A percentile compares a stretch with the other conserved stretches of the same genome.
phyloP scores from a whole-genome alignment of 768 basidiomycete genomes.

The Ephemerocybe angulata region DNA sequence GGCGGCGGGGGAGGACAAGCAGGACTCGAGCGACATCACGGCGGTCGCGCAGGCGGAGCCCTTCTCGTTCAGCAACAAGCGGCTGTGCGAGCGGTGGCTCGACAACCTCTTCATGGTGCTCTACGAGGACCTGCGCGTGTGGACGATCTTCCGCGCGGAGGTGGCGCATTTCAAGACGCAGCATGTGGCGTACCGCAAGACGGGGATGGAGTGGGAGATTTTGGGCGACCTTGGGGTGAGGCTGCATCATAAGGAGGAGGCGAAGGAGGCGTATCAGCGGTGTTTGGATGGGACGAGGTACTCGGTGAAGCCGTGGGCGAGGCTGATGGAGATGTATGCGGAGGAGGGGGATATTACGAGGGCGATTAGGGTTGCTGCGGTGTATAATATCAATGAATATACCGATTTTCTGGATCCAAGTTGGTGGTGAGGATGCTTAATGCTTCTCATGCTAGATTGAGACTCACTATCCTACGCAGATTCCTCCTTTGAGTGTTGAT shows the following conservation, averaged over 20 bases:
- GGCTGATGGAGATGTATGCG: conserved; percentile 94
- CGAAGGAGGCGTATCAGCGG: conserved; percentile 95
- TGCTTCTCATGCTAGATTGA: too few relatives aligned
- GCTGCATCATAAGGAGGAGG: conserved; percentile 97
- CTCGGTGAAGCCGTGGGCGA: conserved; percentile 88
- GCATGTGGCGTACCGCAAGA: conserved; percentile 96
- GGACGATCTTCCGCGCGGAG: conserved; percentile 98
- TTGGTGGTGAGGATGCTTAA: too few relatives aligned
- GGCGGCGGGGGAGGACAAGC: conserved; percentile 48
- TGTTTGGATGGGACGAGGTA: conserved; percentile 86
- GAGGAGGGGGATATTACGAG: conserved; percentile 96
- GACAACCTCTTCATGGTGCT: conserved; percentile 98
- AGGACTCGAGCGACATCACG: conserved; percentile 33
- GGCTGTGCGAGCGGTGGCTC: conserved; percentile 95
- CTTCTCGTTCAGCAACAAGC: conserved; percentile 93
- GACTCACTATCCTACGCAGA: too few relatives aligned
- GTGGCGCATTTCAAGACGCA: conserved; percentile 99
- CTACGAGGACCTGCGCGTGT: conserved; percentile 96
- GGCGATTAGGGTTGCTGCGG: too few relatives aligned
- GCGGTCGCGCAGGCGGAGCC: conserved; percentile 47
- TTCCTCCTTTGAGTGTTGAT: too few relatives aligned
- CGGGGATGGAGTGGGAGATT: conserved; percentile 97
- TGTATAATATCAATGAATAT: too few relatives aligned
- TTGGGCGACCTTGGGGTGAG: conserved; percentile 90
- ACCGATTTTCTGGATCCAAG: too few relatives aligned